Conservation (phyloP, 75 land plant genomes). For the Picea sitchensis region DNA sequence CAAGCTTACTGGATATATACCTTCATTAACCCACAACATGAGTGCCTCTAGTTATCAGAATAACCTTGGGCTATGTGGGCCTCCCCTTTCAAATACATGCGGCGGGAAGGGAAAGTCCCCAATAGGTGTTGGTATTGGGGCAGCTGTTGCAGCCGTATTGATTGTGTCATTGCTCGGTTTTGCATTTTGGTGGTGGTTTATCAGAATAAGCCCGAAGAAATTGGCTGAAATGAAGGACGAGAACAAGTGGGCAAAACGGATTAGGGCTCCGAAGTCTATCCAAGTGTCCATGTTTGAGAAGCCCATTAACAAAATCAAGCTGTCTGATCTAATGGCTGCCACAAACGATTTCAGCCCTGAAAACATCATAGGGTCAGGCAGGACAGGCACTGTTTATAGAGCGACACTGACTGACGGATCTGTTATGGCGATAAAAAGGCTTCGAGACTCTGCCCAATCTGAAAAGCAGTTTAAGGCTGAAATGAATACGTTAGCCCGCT, state of each 20-base stretch:
- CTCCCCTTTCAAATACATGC: conserved; percentile 34
- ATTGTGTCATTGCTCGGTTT: conserved; percentile 31
- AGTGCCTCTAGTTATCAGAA: conserved; percentile 20
- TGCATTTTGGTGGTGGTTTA: conserved; percentile 56
- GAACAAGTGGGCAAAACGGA: conserved; percentile 49
- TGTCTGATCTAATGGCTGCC: conserved; percentile 82
- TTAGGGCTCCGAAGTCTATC: conserved; percentile 32
- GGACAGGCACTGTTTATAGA: conserved; percentile 82
- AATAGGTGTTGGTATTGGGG: conserved; percentile 20
- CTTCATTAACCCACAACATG: conserved; percentile 10
- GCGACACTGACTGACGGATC: conserved; percentile 73
- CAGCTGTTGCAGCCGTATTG: conserved; percentile 21
- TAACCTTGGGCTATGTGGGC: conserved; percentile 72
- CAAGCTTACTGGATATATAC: conserved; percentile 52
- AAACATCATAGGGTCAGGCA: conserved; percentile 59
- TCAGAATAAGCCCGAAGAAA: conserved; percentile 18
- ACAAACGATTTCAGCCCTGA: conserved; percentile 63
- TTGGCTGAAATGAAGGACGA: conserved; percentile 25
- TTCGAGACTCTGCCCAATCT: conserved; percentile 57
- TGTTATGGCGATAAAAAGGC: conserved; percentile 76
- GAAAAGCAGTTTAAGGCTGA: conserved; percentile 82
- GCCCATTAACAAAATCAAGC: conserved; percentile 65
- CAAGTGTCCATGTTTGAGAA: conserved; percentile 90
- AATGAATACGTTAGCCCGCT: conserved; percentile 71
- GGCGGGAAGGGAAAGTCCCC: conserved; percentile 6